phyloP scores from a whole-genome alignment of 805 yeast species.

The Candida lessepsii region DNA sequence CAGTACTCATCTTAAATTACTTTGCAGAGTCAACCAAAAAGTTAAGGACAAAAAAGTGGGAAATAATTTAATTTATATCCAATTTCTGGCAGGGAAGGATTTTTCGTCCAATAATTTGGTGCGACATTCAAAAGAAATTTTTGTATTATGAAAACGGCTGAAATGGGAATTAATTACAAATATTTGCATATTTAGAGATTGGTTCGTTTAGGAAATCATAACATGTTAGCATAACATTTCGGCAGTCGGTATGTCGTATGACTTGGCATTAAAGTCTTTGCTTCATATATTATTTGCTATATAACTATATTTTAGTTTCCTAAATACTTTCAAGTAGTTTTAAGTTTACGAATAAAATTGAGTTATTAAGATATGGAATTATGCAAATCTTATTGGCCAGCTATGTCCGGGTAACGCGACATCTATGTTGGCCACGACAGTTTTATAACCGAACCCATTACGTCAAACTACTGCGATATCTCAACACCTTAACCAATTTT shows the following conservation, averaged over 20 bases:
- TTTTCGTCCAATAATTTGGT: slow-evolving; percentile 6
- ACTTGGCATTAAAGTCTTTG: too few species aligned
- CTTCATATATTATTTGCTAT: too few species aligned
- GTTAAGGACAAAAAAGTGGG: slow-evolving; percentile 8
- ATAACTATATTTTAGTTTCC: background rate
- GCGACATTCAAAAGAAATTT: slow-evolving; percentile 8
- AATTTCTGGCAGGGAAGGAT: slow-evolving; percentile 2
- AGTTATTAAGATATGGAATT: background rate
- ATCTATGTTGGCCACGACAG: background rate
- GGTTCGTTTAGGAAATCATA: slow-evolving; percentile 1
- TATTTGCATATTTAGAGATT: background rate
- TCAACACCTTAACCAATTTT: background rate
- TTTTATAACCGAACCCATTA: slow-evolving; percentile 7
- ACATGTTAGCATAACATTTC: too few species aligned
- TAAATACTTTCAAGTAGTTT: background rate
- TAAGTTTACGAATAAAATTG: too few species aligned
- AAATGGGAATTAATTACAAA: slow-evolving; percentile 14
- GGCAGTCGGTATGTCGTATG: too few species aligned
- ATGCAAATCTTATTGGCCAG: slow-evolving; percentile 5
- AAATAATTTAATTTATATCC: slow-evolving; percentile 7
- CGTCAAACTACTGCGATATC: slow-evolving; percentile 1
- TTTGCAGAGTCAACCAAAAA: slow-evolving; percentile 3
- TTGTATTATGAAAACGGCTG: slow-evolving; percentile 16
- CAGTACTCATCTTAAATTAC: slow-evolving; percentile 32
- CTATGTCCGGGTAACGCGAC: background rate